A percentile compares a stretch with the other conserved stretches of the same genome.
Conservation (phyloP, 2,329 filamentous ascomycete species). For the Aschersonia sp. region DNA sequence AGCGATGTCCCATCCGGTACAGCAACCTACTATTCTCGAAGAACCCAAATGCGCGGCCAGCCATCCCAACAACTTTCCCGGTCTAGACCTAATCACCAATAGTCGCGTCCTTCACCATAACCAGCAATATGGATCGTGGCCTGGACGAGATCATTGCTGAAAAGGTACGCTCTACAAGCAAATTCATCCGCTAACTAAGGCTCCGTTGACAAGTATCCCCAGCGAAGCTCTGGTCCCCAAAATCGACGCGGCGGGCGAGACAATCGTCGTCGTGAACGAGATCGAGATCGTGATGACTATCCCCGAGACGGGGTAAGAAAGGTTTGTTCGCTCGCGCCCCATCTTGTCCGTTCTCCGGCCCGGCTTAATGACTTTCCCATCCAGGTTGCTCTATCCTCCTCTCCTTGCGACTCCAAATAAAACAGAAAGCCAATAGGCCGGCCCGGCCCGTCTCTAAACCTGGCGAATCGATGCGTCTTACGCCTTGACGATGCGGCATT, state of each 20-base stretch:
- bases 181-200: not conserved
- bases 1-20: too few relatives aligned
- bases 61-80: too few relatives aligned
- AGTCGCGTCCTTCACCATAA: not conserved
- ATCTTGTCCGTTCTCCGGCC: not conserved
- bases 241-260: conserved; percentile 21
- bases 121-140: conserved; percentile 30
- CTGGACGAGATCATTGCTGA: conserved; percentile 43
- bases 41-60: too few relatives aligned
- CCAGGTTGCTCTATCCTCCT: conserved; percentile 21
- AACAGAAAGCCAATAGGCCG: conserved; percentile 11
- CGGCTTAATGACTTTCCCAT: conserved; percentile 2
- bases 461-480: conserved; percentile 15
- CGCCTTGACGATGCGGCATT: conserved; percentile 15
- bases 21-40: too few relatives aligned
- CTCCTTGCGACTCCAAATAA: conserved; percentile 6
- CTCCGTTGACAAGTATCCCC: conserved; percentile 1
- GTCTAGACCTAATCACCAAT: too few relatives aligned
- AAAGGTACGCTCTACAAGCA: conserved; percentile 15
- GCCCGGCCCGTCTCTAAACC: conserved; percentile 14
- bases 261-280: conserved; percentile 18
- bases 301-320: conserved; percentile 84
- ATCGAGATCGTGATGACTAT: conserved; percentile 28
- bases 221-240: conserved; percentile 20
- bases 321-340: conserved; percentile 31